Evolutionary conservation across 208 protist genomes (phyloP).

Genomic region (Leishmania tropica): DNA sequence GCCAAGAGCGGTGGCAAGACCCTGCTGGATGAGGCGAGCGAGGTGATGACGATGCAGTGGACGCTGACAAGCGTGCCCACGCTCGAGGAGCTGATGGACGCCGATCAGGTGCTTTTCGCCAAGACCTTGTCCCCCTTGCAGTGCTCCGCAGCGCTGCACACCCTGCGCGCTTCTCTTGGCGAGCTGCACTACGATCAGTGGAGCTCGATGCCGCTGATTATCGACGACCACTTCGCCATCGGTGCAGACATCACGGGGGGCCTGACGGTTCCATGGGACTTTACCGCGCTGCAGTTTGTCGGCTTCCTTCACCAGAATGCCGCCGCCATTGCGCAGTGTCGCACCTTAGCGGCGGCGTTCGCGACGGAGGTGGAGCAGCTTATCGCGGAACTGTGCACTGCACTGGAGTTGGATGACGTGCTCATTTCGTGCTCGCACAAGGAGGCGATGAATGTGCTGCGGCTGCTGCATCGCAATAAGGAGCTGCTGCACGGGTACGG

Average conservation of each 20-base stretch:
- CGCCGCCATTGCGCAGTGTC: conserved; percentile 55
- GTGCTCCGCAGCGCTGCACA: conserved; percentile 84
- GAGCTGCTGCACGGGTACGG: conserved; percentile 74
- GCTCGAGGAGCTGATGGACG: conserved; percentile 91
- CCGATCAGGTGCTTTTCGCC: conserved; percentile 86
- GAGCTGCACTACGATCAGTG: conserved; percentile 89
- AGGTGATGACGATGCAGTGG: conserved; percentile 77
- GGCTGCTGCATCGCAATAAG: conserved; percentile 78
- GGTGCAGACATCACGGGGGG: conserved; percentile 73
- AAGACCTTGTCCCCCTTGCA: conserved; percentile 82
- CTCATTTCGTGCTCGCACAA: conserved; percentile 90
- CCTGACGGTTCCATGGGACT: conserved; percentile 90
- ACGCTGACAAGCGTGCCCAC: conserved; percentile 74
- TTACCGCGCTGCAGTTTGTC: conserved; percentile 78
- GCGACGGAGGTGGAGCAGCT: conserved; percentile 76
- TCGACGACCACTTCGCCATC: conserved; percentile 78
- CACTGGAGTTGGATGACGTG: conserved; percentile 84
- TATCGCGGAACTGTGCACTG: conserved; percentile 78
- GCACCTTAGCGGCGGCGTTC: conserved; percentile 46
- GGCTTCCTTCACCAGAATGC: conserved; percentile 86
- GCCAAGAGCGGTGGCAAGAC: conserved; percentile 33
- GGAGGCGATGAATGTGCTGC: conserved; percentile 58
- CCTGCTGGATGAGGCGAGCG: conserved; percentile 87
- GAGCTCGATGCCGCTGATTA: conserved; percentile 89
- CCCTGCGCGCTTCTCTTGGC: conserved; percentile 75